phyloP scores from a whole-genome alignment of 345 rosid species.

The Durio zibethinus region DNA sequence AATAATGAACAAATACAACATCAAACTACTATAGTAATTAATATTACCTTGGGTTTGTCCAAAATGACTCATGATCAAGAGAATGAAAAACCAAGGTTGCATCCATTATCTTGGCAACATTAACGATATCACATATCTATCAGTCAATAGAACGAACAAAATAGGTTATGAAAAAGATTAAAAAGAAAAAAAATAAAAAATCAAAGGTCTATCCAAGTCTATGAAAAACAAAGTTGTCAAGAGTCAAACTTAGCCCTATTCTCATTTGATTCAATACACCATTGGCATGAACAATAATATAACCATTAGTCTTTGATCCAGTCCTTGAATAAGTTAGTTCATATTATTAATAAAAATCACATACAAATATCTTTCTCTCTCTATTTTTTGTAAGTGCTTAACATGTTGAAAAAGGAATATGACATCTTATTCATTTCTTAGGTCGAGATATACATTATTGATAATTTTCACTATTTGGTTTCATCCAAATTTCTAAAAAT shows the following conservation, averaged over 20 bases:
- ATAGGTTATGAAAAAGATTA: neutral
- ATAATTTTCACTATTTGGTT: slow-evolving; percentile 61
- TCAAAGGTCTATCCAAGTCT: neutral
- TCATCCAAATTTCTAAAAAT: slow-evolving; percentile 92
- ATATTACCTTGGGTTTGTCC: slow-evolving; percentile 91
- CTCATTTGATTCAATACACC: slow-evolving; percentile 99
- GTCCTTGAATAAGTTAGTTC: slow-evolving; percentile 30
- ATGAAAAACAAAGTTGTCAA: neutral
- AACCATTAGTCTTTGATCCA: slow-evolving; percentile 58
- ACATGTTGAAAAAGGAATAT: neutral
- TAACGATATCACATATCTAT: slow-evolving; percentile 99
- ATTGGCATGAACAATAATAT: slow-evolving; percentile 86
- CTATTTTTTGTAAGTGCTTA: neutral
- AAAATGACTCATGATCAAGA: slow-evolving; percentile 93
- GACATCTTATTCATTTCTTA: slow-evolving; percentile 48
- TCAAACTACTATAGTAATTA: too few species aligned
- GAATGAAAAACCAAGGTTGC: slow-evolving; percentile 97
- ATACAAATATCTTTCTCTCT: neutral
- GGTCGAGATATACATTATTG: slow-evolving; percentile 65
- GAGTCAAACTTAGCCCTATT: slow-evolving; percentile 67
- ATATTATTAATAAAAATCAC: neutral
- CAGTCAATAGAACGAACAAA: slow-evolving; percentile 12
- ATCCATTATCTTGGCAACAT: slow-evolving; percentile 91
- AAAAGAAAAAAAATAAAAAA: neutral
- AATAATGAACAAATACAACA: neutral